These are phyloP conservation scores for Bacidia rubella DNA, from an alignment of 495 filamentous ascomycete genomes.

Conservation along the genomic window DNA sequence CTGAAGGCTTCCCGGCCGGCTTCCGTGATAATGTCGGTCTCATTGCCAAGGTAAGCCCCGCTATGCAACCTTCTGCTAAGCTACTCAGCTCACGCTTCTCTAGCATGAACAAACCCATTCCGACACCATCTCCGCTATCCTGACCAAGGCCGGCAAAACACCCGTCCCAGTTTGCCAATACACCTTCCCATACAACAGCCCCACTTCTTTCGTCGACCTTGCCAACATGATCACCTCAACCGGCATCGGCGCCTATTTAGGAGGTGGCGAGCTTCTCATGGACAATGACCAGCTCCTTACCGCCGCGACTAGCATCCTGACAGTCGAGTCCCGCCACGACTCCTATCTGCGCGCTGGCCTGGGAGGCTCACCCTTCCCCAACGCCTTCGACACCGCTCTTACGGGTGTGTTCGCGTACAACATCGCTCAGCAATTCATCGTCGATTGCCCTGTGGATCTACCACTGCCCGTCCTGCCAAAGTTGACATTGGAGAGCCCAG, in stretches of 20 bases:
- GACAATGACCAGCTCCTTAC: slow-evolving; percentile 30
- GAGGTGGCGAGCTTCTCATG: slow-evolving; percentile 30
- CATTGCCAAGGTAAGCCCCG: slow-evolving; percentile 14
- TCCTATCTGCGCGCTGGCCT: slow-evolving; percentile 35
- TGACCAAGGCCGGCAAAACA: slow-evolving; percentile 24
- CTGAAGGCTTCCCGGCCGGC: slow-evolving; percentile 18
- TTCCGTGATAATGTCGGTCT: slow-evolving; percentile 22
- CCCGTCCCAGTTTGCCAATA: slow-evolving; percentile 39
- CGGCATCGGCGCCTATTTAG: slow-evolving; percentile 23
- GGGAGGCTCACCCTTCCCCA: slow-evolving; percentile 32
- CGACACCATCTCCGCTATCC: slow-evolving; percentile 16
- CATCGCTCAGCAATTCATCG: slow-evolving; percentile 39
- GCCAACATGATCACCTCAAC: slow-evolving; percentile 27
- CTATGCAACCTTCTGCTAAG: not conserved
- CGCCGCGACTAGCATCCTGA: slow-evolving; percentile 39
- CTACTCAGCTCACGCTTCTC: not conserved
- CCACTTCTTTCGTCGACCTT: slow-evolving; percentile 32
- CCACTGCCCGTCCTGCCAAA: slow-evolving; percentile 19
- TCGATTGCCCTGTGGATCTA: slow-evolving; percentile 29
- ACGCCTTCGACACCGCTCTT: slow-evolving; percentile 38
- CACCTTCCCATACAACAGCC: slow-evolving; percentile 32
- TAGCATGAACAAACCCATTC: slow-evolving; percentile 18
- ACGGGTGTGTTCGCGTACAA: slow-evolving; percentile 38
- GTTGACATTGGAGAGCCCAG: slow-evolving; percentile 17
- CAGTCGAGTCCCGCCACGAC: slow-evolving; percentile 40